Base-by-base conservation (phyloP, 208 protist species). In the Entamoeba invadens region DNA sequence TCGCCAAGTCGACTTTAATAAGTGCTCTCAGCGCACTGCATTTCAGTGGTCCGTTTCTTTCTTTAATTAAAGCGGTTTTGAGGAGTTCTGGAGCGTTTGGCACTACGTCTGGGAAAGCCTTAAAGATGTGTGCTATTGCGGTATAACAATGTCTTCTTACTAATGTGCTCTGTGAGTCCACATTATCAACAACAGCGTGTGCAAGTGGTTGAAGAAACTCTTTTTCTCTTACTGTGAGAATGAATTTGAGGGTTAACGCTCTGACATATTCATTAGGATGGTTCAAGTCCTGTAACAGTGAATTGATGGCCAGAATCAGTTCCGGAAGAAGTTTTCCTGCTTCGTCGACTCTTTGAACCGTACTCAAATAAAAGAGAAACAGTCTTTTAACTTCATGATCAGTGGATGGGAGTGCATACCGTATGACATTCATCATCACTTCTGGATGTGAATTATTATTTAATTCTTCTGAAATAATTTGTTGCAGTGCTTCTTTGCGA, bases 221-320 rank as follows among this genome's bases (percentile, higher is more conserved):
- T 50, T 45, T 45, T 45, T 46, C 44, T 42, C 18, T 31, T 4
- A 92, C 45, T 18, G 44, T 45, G 3, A 46, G 50, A 92, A 47
- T 46, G 35, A 92, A 46, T 47, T 46, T 45, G 14, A 92, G 35
- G 50, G 91, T 46, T 6, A 92, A 38, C 0, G 44, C 91, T 46
- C 91, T n/a, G 25, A 92, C 35, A 47, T 50, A 92, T 92, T 92
- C 91, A 46, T 92, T 92, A 31, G 38, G 44, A 47, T 92, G 45
- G 38, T 10, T 38, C 16, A 92, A 46, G 45, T 92, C 91, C 12
- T 87, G 12, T 87, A 35, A 31, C 38, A 87, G 38, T 87, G 57
- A 87, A 87, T 87, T 87, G 38, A 87, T 87, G 38, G 25, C 57
- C 31, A 87, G 57, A 87, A 87, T 31, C 12, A 87, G 38, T 87